Conservation (phyloP, 1,284 basidiomycete genomes). For the Cutaneotrichosporon mucoides region DNA sequence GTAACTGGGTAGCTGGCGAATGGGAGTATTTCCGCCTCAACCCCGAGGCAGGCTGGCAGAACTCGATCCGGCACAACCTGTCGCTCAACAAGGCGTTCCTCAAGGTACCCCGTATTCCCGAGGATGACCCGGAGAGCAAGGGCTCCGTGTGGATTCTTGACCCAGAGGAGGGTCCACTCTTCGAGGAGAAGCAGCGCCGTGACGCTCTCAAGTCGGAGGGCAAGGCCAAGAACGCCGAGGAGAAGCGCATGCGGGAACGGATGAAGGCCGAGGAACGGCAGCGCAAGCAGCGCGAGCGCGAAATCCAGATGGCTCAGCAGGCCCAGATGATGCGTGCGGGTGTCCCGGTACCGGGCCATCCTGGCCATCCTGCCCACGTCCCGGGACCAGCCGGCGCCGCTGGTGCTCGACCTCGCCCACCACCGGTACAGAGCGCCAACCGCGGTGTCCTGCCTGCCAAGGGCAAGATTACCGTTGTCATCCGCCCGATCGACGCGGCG, state of each 20-base stretch:
- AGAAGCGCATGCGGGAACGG: constrained; percentile 36
- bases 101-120: constrained; percentile 73
- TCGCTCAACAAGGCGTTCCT: constrained; percentile 82
- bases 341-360: background rate
- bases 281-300: constrained; percentile 33
- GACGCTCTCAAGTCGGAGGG: constrained; percentile 43
- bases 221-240: constrained; percentile 46
- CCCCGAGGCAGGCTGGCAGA: constrained; percentile 82
- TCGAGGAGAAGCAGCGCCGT: constrained; percentile 47
- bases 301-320: constrained; percentile 19
- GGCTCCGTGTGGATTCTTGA: constrained; percentile 87
- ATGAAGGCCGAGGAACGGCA: constrained; percentile 36
- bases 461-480: constrained; percentile 38
- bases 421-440: constrained; percentile 25
- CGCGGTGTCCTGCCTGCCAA: constrained; percentile 33
- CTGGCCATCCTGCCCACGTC: background rate
- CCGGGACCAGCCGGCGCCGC: background rate
- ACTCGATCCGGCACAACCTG: constrained; percentile 85
- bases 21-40: constrained; percentile 85
- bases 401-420: background rate
- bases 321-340: constrained; percentile 10
- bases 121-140: constrained; percentile 74
- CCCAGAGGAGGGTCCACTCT: constrained; percentile 54
- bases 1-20: constrained; percentile 81
- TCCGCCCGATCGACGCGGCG: constrained; percentile 39